Conservation (phyloP, 2,329 filamentous ascomycete genomes). For the Calonectria honghensis region DNA sequence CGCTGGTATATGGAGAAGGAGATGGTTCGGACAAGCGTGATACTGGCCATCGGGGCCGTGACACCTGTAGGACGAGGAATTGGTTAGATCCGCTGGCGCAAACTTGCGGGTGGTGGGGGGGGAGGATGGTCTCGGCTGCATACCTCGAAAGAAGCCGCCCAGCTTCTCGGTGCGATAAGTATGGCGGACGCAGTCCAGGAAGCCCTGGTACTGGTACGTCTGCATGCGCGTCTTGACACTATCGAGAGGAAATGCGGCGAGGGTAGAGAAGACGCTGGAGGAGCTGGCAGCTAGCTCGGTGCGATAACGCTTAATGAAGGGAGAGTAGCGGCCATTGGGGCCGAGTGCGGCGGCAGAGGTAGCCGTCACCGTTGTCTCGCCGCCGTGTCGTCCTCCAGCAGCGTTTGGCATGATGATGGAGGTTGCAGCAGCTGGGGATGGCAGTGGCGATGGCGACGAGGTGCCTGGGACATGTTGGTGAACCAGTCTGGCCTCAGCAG, state of each 20-base stretch:
- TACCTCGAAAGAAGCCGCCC: slow-evolving; percentile 88
- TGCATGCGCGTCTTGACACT: slow-evolving; percentile 95
- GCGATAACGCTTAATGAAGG: slow-evolving; percentile 82
- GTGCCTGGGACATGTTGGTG: slow-evolving; percentile 63
- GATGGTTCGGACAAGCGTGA: slow-evolving; percentile 85
- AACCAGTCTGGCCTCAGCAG: slow-evolving; percentile 59
- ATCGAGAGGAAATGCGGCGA: slow-evolving; percentile 89
- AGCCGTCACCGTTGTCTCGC: slow-evolving; percentile 51
- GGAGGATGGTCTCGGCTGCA: slow-evolving; percentile 46
- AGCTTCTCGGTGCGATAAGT: slow-evolving; percentile 85
- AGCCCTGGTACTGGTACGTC: slow-evolving; percentile 86
- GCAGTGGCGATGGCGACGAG: slow-evolving; percentile 54
- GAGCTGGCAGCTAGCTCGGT: slow-evolving; percentile 87
- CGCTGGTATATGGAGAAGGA: slow-evolving; percentile 88
- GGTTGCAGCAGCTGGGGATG: slow-evolving; percentile 53
- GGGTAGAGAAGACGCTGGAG: slow-evolving; percentile 85
- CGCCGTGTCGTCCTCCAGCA: slow-evolving; percentile 56
- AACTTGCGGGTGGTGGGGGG: neutral
- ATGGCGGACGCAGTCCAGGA: slow-evolving; percentile 82
- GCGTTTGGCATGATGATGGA: slow-evolving; percentile 53
- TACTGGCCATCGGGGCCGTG: slow-evolving; percentile 85
- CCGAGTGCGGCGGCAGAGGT: slow-evolving; percentile 39
- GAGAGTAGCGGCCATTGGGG: slow-evolving; percentile 58
- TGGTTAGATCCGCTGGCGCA: slow-evolving; percentile 40
- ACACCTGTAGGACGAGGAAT: slow-evolving; percentile 72